These are phyloP conservation scores for Leccinum disarticulatum DNA, from an alignment of 768 basidiomycete species.

Conservation along the genomic window DNA sequence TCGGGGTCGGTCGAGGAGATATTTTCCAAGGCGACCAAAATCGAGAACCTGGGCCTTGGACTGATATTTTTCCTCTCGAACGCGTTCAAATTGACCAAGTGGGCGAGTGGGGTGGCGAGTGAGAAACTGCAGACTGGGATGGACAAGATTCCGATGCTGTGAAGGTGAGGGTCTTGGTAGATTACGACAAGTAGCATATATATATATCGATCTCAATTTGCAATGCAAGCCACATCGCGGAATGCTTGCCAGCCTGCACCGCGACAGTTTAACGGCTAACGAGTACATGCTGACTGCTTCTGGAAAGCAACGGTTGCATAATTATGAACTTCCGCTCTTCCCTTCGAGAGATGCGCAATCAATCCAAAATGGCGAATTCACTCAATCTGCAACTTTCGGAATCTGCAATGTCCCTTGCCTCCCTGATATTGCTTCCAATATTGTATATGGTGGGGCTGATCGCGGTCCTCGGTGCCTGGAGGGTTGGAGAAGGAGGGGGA, in stretches of 20 bases:
- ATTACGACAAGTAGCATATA: neutral
- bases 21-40: constrained; percentile 52
- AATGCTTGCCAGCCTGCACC: neutral
- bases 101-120: constrained; percentile 66
- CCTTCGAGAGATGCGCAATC: constrained; percentile 60
- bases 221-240: no score
- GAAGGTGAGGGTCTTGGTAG: neutral
- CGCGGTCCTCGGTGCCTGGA: constrained; percentile 16
- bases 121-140: constrained; percentile 68
- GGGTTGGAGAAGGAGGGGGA: no score
- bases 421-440: constrained; percentile 52
- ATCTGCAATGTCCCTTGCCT: constrained; percentile 58
- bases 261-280: neutral
- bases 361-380: constrained; percentile 65
- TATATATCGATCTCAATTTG: neutral
- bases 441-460: constrained; percentile 61
- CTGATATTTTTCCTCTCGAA: constrained; percentile 64
- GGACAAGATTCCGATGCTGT: constrained; percentile 46
- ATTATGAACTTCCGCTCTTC: constrained; percentile 59
- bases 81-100: constrained; percentile 53
- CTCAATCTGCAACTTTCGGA: constrained; percentile 68
- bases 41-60: constrained; percentile 70
- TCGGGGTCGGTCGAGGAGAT: constrained; percentile 69
- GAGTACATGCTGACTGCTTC: constrained; percentile 22
- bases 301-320: constrained; percentile 73